Percentiles rank a stretch among this genome's conserved stretches.
phyloP scores from a whole-genome alignment of 345 rosid genomes.

The Eucalyptus brandiana region DNA sequence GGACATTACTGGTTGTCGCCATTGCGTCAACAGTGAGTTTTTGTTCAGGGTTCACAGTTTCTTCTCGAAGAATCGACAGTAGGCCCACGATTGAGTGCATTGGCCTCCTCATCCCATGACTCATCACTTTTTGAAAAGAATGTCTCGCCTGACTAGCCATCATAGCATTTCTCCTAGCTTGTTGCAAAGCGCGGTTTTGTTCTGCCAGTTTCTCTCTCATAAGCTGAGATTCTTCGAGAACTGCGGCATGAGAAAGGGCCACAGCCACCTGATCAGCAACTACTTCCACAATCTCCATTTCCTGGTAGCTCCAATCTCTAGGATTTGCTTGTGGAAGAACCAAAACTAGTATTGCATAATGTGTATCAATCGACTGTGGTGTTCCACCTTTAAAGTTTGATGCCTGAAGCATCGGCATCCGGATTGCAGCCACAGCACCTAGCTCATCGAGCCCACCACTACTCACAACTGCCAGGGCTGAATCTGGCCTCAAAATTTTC shows the following conservation, averaged over 20 bases:
- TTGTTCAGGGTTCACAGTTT: conserved; percentile 49
- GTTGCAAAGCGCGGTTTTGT: conserved; percentile 67
- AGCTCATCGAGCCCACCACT: conserved; percentile 43
- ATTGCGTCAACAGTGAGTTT: conserved; percentile 55
- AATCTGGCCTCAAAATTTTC: conserved; percentile 41
- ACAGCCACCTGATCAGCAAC: conserved; percentile 99
- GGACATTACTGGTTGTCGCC: conserved; percentile 59
- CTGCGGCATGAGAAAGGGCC: conserved; percentile 92
- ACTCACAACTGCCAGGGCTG: conserved; percentile 62
- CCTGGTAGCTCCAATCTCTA: conserved; percentile 55
- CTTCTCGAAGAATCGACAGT: conserved; percentile 65
- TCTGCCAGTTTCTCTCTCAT: conserved; percentile 80
- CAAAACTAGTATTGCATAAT: conserved; percentile 75
- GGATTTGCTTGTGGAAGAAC: conserved; percentile 49
- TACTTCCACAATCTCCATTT: conserved; percentile 80
- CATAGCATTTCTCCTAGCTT: conserved; percentile 76
- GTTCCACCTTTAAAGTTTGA: conserved; percentile 94
- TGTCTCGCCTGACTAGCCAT: conserved; percentile 92
- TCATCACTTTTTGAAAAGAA: conserved; percentile 94
- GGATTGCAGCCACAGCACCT: conserved; percentile 77
- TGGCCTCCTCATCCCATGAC: conserved; percentile 92
- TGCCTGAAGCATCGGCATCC: conserved; percentile 86
- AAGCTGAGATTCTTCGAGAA: conserved; percentile 83
- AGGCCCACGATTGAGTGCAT: conserved; percentile 91
- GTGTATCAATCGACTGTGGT: conserved; percentile 60